Evolutionary conservation across 2,329 filamentous ascomycete genomes (phyloP), one percentile per base, ranked within the genome.

Genomic region (Penicillium olsonii): DNA sequence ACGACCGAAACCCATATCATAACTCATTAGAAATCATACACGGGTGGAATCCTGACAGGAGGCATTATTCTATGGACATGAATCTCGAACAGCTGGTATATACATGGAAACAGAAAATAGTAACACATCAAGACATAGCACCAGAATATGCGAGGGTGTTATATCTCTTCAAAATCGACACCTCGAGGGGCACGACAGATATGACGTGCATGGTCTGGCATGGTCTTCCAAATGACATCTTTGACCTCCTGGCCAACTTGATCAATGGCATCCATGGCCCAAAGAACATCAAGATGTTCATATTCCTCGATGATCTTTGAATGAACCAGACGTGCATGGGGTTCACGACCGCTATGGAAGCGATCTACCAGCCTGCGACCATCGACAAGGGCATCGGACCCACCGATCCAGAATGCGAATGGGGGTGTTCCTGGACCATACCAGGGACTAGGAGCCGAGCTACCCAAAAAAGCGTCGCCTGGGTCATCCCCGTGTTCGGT

Each of bases 231-330:
- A 11, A 96, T 70, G 12, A 95, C 86, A 62, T 92, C 86, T 24
- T 84, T 81, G 0, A 96, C 76, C 72, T 95, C 92, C 48, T 76
- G 79, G 5, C 92, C 94, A 1, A 96, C 88, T 67, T 92, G 83
- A 40, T 92, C 85, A 14, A 91, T 83, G 0, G 85, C 84, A 64
- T 96, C 91, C 78, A 96, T 90, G 0, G 92, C 91, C 92, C 92
- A 96, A 31, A 97, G 84, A 2, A 96, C 90, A 71, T 96, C 92
- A 4, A 97, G 79, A 71, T 97, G 92, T 73, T 96, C 92, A 67
- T 96, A 95, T 39, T 87, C 89, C 2, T 89, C 84, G 37, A 96
- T 87, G 18, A 95, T 77, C 66, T 90, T 95, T 55, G 82, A 81
- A 71, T 96, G 88, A 4, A 96, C 88, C 5, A 96, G 74, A 33